These are phyloP conservation scores for Sclerotinia trifoliorum DNA, from an alignment of 2,329 filamentous ascomycete genomes.

Conservation along the genomic window DNA sequence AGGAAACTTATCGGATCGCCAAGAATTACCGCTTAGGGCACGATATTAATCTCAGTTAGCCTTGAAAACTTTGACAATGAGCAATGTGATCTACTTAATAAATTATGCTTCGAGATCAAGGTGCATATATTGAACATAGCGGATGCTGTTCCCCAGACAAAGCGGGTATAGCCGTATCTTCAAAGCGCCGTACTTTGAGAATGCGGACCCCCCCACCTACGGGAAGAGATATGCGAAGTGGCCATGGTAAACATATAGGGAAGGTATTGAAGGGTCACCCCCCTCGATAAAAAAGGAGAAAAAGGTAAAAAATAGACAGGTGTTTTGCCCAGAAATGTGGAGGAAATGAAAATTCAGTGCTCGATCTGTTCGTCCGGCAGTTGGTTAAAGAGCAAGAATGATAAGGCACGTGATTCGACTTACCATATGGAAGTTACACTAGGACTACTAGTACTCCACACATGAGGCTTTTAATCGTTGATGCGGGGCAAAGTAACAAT, in stretches of 20 bases:
- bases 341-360: neutral
- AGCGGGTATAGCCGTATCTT: neutral
- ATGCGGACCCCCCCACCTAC: neutral
- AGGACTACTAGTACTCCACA: too few relatives aligned
- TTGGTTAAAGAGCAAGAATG: too few relatives aligned
- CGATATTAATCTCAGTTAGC: neutral
- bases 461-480: too few relatives aligned
- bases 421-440: too few relatives aligned
- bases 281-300: too few relatives aligned
- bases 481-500: neutral
- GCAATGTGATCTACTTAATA: neutral
- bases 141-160: neutral
- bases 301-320: too few relatives aligned
- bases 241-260: neutral
- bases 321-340: neutral
- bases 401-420: neutral
- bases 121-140: neutral
- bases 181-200: neutral
- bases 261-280: neutral
- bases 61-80: neutral
- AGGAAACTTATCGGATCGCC: neutral
- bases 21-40: neutral
- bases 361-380: too few relatives aligned
- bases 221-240: neutral
- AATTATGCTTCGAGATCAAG: neutral